Base-by-base conservation (phyloP, 768 basidiomycete species). In the Tricholoma sp. region DNA sequence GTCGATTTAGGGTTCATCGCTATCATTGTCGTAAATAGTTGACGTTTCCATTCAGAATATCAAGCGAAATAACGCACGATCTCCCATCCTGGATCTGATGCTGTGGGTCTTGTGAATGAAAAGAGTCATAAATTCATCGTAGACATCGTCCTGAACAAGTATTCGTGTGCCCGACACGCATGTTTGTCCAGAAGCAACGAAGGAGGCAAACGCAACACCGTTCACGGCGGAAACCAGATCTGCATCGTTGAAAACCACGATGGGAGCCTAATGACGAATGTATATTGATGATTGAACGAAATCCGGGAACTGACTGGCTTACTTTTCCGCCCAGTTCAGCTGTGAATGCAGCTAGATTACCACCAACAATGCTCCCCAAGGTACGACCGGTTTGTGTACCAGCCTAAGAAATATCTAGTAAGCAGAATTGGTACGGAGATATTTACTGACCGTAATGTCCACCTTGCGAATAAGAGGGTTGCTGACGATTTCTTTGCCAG, bases 91-190 rank as follows among this genome's bases (percentile, higher is more conserved):
- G n/a, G 65, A 66, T 29, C 76, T 79, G 61, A 93, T 88, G 57
- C 75, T 77, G 56, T 77, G 69, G 1, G 82, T 76, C 65, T 93
- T 93, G 53, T 76, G 69, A 10, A 89, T 63, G 67, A 92, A 85
- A 15, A 65, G 66, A 6, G 68, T 63, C 74, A 91, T 76, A 69
- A 94, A 93, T 2, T 70, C 68, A 45, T 89, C 80, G 59, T 90
- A 91, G 47, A 93, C 77, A 8, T 70, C 66, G 42, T 83, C 80
- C 55, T 93, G 90, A 6, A 94, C 71, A 4, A 93, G 75, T 17
- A 94, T 74, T n/a, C 91, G 81, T 11, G 90, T 85, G n/a, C 90
- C 91, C 1, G 91, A 93, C n/a, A 94, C 87, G 57, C 91, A 93
- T 8, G 91, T 93, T 72, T 94, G 92, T 3, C 92, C 92, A 20